Evolutionary conservation across 1,284 basidiomycete species (phyloP).

Genomic region (Ganoderma multipileum): DNA sequence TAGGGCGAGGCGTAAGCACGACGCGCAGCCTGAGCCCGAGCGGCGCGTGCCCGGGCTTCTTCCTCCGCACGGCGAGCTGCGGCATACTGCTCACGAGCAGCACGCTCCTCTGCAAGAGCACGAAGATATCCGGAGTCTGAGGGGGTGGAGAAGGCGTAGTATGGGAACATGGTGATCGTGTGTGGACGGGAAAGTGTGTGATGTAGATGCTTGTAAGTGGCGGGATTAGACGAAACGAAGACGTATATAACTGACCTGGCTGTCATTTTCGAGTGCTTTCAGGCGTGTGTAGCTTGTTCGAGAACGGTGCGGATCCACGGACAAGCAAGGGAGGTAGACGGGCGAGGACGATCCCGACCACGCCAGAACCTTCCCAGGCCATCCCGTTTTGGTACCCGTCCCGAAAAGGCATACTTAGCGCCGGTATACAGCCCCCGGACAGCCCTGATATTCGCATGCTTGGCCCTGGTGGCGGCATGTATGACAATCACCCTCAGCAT

Average conservation of each 20-base stretch:
- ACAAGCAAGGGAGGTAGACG: not conserved
- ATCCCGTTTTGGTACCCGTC: not conserved
- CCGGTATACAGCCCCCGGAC: not conserved
- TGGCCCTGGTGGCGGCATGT: too few relatives aligned
- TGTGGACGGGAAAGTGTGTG: not conserved
- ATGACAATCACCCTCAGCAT: too few relatives aligned
- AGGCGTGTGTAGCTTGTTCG: constrained; percentile 11
- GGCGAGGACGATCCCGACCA: constrained; percentile 1
- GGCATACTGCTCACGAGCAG: constrained; percentile 40
- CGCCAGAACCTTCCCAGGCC: constrained; percentile 9
- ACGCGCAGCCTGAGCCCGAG: constrained; percentile 38
- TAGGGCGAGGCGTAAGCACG: constrained; percentile 35
- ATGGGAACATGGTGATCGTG: constrained; percentile 26
- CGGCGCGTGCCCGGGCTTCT: constrained; percentile 40
- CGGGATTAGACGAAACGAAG: too few relatives aligned
- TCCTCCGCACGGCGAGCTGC: constrained; percentile 41
- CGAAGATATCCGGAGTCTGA: constrained; percentile 37
- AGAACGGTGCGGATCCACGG: constrained; percentile 1
- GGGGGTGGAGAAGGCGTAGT: constrained; percentile 24
- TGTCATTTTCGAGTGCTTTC: constrained; percentile 14
- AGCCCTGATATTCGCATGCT: too few relatives aligned
- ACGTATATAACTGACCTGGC: constrained; percentile 14
- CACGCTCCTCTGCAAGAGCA: constrained; percentile 41
- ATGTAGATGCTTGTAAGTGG: constrained; percentile 8
- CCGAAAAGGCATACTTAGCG: not conserved